Base-by-base conservation (phyloP, 2,329 filamentous ascomycete species). In the Epichloe amarillans region DNA sequence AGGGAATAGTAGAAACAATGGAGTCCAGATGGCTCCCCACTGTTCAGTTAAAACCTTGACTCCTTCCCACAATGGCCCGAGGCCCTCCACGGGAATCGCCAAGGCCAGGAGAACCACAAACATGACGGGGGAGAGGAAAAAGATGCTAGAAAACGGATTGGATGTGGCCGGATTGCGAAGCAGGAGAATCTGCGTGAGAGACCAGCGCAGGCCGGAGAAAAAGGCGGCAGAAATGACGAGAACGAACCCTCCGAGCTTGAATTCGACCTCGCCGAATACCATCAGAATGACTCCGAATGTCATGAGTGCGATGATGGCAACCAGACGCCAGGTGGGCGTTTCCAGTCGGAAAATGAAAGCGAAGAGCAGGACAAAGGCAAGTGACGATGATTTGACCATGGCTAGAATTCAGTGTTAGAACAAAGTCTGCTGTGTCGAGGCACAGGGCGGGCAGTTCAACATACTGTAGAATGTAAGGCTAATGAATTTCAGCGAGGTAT, bases 111-210 rank as follows among this genome's bases (percentile, higher is more conserved):
- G 76, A 19, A 84, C 84, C 55, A 85, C 43, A 62, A 98, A 98
- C 93, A 98, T 98, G 68, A 96, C 80, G 1, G 93, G 0, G 0
- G 90, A 90, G n/a, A 98, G 80, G 69, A 90, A 96, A 71, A 71
- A 97, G 96, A 98, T 95, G 59, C 87, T 94, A 14, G 88, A 91
- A 67, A 98, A 97, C 0, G 93, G 93, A 62, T 98, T 98, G 43
- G 87, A 88, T 0, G 93, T 98, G 19, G 93, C 90, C 1, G 90
- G 89, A 67, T 96, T 95, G 58, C 90, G 85, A 30, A 97, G 80
- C 6, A 98, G 80, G 4, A 98, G 80, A 53, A 98, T 95, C 64
- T 98, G 93, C 0, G 93, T 97, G n/a, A 98, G 72, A n/a, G 82
- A 88, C 93, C 93, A 98, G 60, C 93, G 84, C 71, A 98, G 95